A percentile compares a stretch with the other conserved stretches of the same genome.
phyloP scores from a whole-genome alignment of 441 rosid genomes.

The Croton setiger region DNA sequence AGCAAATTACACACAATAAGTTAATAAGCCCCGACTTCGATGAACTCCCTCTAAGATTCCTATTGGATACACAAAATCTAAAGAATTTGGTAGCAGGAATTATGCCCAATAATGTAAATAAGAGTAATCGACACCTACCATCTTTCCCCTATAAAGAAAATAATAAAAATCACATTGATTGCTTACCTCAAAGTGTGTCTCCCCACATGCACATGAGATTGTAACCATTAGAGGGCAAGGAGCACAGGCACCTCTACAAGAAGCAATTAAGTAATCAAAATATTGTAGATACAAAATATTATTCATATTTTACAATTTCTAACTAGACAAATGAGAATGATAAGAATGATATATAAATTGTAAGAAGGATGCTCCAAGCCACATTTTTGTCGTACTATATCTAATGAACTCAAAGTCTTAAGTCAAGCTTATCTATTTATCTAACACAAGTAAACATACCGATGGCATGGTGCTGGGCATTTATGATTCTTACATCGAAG shows the following conservation, averaged over 20 bases:
- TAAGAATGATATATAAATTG: not conserved
- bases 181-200: constrained; percentile 78
- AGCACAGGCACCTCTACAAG: constrained; percentile 87
- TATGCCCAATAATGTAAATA: too few relatives aligned
- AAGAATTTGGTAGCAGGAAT: too few relatives aligned
- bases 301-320: not conserved
- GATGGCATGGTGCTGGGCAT: constrained; percentile 91
- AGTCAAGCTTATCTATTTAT: constrained; percentile 3
- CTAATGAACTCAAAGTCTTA: not conserved
- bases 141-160: constrained; percentile 7
- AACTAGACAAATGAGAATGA: not conserved
- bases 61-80: too few relatives aligned
- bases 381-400: not conserved
- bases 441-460: constrained; percentile 38
- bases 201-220: constrained; percentile 81
- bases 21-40: too few relatives aligned
- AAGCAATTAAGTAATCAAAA: constrained; percentile 23
- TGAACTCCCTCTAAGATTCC: too few relatives aligned
- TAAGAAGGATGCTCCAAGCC: not conserved
- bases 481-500: constrained; percentile 87
- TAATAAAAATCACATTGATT: constrained; percentile 12
- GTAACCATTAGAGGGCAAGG: constrained; percentile 92
- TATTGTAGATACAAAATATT: not conserved
- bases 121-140: too few relatives aligned
- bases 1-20: too few relatives aligned